phyloP scores from a whole-genome alignment of 306 rosid species.

The Sechiopsis laciniata region DNA sequence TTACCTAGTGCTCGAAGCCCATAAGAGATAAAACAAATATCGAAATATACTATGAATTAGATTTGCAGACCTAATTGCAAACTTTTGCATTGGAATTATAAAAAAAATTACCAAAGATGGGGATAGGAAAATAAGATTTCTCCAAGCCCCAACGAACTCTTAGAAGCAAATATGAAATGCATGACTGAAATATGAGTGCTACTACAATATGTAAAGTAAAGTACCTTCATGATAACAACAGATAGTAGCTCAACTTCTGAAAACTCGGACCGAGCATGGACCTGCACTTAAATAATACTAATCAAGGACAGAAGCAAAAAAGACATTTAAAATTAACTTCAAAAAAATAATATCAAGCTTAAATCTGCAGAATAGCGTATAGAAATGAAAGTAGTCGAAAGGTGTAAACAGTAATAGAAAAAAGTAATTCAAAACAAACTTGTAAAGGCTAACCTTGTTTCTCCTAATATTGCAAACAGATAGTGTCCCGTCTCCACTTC shows the following conservation, averaged over 20 bases:
- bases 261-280: slow-evolving; percentile 80
- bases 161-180: not conserved
- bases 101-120: not conserved
- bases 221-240: slow-evolving; percentile 87
- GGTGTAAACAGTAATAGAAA: not conserved
- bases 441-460: slow-evolving; percentile 50
- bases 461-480: slow-evolving; percentile 86
- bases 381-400: not conserved
- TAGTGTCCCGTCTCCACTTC: slow-evolving; percentile 87
- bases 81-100: not conserved
- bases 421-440: slow-evolving; percentile 10
- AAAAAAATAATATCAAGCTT: slow-evolving; percentile 7
- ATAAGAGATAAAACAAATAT: not conserved
- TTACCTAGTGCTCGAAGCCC: too few relatives aligned
- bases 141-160: not conserved
- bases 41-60: not conserved
- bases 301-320: slow-evolving; percentile 12
- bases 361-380: not conserved
- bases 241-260: slow-evolving; percentile 85
- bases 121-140: not conserved
- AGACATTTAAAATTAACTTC: not conserved
- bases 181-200: not conserved
- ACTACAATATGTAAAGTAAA: not conserved
- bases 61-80: not conserved
- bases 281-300: slow-evolving; percentile 37